Evolutionary conservation across 805 yeast species (phyloP), one percentile per base, ranked within the genome.

Genomic region (Suhomyces faveliae): DNA sequence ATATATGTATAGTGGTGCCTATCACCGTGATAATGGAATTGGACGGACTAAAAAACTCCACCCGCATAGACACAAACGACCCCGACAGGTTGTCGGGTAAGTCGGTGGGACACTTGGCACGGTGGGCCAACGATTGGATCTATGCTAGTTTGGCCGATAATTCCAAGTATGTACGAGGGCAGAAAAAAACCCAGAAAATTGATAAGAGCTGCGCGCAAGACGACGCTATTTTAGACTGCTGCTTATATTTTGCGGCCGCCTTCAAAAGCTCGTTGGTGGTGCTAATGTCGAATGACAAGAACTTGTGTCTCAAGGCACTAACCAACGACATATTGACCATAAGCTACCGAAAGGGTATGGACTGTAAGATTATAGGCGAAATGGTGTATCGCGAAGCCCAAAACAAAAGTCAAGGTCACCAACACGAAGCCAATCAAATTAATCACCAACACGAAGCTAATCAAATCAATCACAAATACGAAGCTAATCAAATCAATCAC

Each of bases 151-250:
- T 91, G 17, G 87, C 90, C 3, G 70, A 73, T 5, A 59, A 62
- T 3, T 70, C 74, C 24, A 66, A 77, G 0, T 71, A 76, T 0
- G 78, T 90, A 0, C 66, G 76, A 41, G 95, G 88, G 0, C 97
- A 91, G 62, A 79, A 75, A 52, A 35, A 76, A 13, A 62, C 69
- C 23, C 88, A 90, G 60, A 64, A 70, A 21, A 40, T 84, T 1
- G 81, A 83, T 48, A 59, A 61, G 7, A 45, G 57, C 2, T 62
- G 81, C 1, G 45, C 45, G 0, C 84, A 87, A 49, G 97, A 91
- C 64, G 96, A 90, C 58, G 77, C 96, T 0, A 90, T 91, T 51
- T 66, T 90, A 37, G 97, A 91, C 62, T 89, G 96, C 61, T 86
- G 95, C 56, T 58, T 85, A 21, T 89, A 77, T 59, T 82, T 84